Evolutionary conservation across 352 stramenopile genomes (phyloP).

Genomic region (Peronosclerospora sorghi): DNA sequence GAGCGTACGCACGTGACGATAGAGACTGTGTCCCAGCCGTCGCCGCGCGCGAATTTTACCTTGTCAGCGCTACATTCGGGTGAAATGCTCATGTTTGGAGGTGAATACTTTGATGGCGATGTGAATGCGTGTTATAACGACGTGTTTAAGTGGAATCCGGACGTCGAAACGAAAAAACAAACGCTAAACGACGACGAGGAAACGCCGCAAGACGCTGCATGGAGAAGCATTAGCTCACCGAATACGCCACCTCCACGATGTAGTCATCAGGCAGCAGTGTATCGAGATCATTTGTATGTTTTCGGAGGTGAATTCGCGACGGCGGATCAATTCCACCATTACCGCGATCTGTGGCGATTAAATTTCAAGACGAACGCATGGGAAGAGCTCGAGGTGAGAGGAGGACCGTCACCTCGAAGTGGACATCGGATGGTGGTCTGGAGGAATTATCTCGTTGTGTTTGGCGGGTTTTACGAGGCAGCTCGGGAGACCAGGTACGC

Average conservation of each 20-base stretch:
- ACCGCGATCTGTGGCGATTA: constrained; percentile 85
- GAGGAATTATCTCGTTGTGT: constrained; percentile 94
- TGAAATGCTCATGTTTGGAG: constrained; percentile 91
- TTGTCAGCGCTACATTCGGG: constrained; percentile 58
- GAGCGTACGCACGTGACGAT: constrained; percentile 53
- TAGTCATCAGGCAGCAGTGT: constrained; percentile 91
- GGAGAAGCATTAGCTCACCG: constrained; percentile 84
- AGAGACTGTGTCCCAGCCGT: constrained; percentile 39
- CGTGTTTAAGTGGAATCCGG: constrained; percentile 89
- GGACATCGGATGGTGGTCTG: constrained; percentile 92
- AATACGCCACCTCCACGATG: constrained; percentile 87
- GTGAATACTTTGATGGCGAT: constrained; percentile 96
- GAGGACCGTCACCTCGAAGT: constrained; percentile 66
- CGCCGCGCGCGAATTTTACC: constrained; percentile 69
- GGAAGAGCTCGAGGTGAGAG: constrained; percentile 86
- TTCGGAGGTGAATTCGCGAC: constrained; percentile 96
- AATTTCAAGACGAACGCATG: constrained; percentile 92
- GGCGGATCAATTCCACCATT: constrained; percentile 97
- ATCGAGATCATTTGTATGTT: constrained; percentile 92
- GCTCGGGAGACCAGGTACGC: constrained; percentile 70
- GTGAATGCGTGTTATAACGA: constrained; percentile 95
- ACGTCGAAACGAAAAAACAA: constrained; percentile 18
- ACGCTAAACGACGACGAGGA: constrained; percentile 10
- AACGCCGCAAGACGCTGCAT: constrained; percentile 32
- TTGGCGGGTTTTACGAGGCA: constrained; percentile 96